phyloP scores from a whole-genome alignment of 2,329 filamentous ascomycete species.

The Sporothrix brunneoviolacea region DNA sequence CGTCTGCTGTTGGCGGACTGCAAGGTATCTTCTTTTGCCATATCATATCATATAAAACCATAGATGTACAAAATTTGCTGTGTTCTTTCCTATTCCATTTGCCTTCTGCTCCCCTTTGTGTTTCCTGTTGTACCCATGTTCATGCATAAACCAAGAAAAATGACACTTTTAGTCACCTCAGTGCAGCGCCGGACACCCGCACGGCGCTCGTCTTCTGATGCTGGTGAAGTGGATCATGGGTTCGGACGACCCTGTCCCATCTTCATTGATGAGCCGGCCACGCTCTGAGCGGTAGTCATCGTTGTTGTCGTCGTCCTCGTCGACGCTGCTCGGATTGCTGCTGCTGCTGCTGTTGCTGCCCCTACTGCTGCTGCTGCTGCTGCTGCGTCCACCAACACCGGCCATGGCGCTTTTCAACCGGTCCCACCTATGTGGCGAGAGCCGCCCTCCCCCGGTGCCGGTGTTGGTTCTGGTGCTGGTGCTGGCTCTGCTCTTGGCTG shows the following conservation, averaged over 20 bases:
- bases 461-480: not conserved
- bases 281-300: not conserved
- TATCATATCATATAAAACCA: not conserved
- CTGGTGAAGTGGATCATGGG: not conserved
- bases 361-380: not conserved
- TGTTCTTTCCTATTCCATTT: not conserved
- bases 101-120: not conserved
- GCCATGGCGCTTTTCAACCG: slow-evolving; percentile 11
- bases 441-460: too few relatives aligned
- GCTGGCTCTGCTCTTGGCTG: too few relatives aligned
- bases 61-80: not conserved
- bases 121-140: not conserved
- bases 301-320: not conserved
- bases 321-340: not conserved
- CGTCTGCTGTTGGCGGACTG: too few relatives aligned
- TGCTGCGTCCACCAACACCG: not conserved
- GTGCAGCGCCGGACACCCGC: slow-evolving; percentile 7
- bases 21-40: not conserved
- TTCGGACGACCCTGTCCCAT: not conserved
- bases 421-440: slow-evolving; percentile 7
- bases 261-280: not conserved
- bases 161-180: not conserved
- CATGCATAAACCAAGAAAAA: not conserved
- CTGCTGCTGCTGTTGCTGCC: not conserved
- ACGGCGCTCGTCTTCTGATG: slow-evolving; percentile 7